Evolutionary conservation across 2,329 filamentous ascomycete species (phyloP), one percentile per base, ranked within the genome.

Genomic region (Diaporthe longicolla): DNA sequence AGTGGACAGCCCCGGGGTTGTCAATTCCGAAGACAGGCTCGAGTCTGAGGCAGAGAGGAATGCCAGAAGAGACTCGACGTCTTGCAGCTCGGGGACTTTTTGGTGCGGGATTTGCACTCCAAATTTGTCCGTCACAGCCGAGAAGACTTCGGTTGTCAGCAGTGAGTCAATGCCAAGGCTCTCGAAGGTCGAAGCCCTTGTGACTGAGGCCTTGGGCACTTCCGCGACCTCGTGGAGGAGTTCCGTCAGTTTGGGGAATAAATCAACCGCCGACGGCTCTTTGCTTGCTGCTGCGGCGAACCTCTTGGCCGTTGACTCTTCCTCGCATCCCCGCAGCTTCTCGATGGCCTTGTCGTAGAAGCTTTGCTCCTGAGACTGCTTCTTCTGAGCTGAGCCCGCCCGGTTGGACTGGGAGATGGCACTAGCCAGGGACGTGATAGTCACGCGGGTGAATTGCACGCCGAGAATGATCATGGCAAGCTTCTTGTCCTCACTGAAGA

Each of bases 151-250:
- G 35, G 79, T 82, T 1, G 75, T 79, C 77, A 83, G 78, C 7
- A 84, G 76, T 2, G 83, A 84, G 71, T 84, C 83, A 19, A 85
- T 77, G 3, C 83, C 83, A 17, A 84, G 72, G 40, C 83, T 81
- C 13, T 74, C 78, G 24, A 83, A 74, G 15, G 77, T 74, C 3
- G 76, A 68, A 24, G 79, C 76, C 3, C 74, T 73, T 37, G 65
- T 73, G 17, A 79, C 71, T n/a, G 79, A 75, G 13, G 76, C 75
- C 6, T 74, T 45, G 15, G 76, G 61, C n/a, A 76, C 63, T 45
- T 78, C 77, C 13, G 77, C 76, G 66, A 79, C 63, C 24, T 71
- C 71, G 11, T 58, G 77, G 68, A 76, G 76, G 26, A 75, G 26
- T 10, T 72, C 50, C 24, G 50, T 54, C 50, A 54, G 26, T 10